phyloP scores from a whole-genome alignment of 208 protist genomes.

The Naegleria gruberi region DNA sequence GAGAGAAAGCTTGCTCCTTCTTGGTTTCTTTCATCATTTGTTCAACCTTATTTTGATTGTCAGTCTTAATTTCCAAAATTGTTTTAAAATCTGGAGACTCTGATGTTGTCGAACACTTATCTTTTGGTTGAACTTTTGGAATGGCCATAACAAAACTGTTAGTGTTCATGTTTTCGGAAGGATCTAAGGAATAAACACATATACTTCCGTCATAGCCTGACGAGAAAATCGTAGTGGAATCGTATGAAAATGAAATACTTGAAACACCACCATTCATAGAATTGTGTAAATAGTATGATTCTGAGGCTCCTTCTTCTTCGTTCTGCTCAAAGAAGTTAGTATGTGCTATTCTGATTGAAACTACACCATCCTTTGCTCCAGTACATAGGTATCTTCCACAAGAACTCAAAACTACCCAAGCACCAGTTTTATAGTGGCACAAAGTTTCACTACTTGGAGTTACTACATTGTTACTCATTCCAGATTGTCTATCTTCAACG shows the following conservation, averaged over 20 bases:
- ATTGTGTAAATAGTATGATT: background rate
- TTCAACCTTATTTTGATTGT: background rate
- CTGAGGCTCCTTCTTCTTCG: background rate
- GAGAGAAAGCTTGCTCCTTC: slow-evolving; percentile 24
- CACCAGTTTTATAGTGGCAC: background rate
- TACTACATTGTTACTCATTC: background rate
- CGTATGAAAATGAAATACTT: background rate
- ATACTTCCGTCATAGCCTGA: background rate
- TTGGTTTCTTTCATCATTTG: background rate
- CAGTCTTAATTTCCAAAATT: background rate
- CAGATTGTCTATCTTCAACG: background rate
- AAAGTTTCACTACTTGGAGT: background rate
- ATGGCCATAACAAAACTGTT: background rate
- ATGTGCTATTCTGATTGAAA: background rate
- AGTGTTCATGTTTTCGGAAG: background rate
- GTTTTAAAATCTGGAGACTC: background rate
- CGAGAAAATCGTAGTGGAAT: background rate
- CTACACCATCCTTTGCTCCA: background rate
- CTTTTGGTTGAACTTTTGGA: background rate
- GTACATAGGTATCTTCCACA: background rate
- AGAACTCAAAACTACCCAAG: background rate
- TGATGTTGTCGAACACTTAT: background rate
- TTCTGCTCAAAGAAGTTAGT: background rate
- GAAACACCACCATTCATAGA: background rate
- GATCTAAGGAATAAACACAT: background rate